These are phyloP conservation scores for Coccomyxa sp. DNA, from an alignment of 139 green algal genomes.

Conservation along the genomic window DNA sequence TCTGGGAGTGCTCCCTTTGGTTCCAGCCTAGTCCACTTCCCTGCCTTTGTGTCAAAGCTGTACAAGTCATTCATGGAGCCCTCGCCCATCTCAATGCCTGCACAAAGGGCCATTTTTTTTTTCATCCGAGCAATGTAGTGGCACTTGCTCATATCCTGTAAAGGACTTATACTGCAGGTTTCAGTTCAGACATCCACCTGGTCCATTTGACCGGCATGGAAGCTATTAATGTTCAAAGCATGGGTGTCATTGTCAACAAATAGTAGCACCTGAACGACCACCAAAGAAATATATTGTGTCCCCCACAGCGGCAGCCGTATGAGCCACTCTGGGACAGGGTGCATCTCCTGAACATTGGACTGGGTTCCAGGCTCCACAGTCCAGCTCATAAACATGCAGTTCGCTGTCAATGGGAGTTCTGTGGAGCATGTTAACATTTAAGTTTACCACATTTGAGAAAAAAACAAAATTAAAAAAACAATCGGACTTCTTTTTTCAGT, in stretches of 20 bases:
- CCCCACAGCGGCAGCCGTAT: slow-evolving; percentile 25
- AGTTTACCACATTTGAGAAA: neutral
- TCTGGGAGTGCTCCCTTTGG: neutral
- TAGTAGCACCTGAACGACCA: slow-evolving; percentile 18
- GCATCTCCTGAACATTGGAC: slow-evolving; percentile 9
- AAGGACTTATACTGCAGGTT: neutral
- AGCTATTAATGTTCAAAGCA: too few species aligned
- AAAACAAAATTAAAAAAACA: neutral
- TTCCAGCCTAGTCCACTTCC: slow-evolving; percentile 11
- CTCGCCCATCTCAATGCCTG: slow-evolving; percentile 36
- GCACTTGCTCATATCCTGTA: neutral
- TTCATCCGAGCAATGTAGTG: neutral
- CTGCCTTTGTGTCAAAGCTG: slow-evolving; percentile 20
- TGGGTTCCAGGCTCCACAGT: slow-evolving; percentile 8
- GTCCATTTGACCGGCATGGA: too few species aligned
- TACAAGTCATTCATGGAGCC: slow-evolving; percentile 28
- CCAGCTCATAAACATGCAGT: slow-evolving; percentile 13
- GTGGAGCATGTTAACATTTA: neutral
- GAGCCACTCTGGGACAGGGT: slow-evolving; percentile 28
- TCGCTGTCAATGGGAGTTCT: slow-evolving; percentile 19
- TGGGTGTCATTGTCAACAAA: neutral
- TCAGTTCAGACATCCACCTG: too few species aligned
- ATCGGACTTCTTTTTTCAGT: too few species aligned
- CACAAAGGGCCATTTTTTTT: neutral
- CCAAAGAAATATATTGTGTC: slow-evolving; percentile 40